phyloP scores from a whole-genome alignment of 2,329 filamentous ascomycete species.

The Clarireedia monteithiana region DNA sequence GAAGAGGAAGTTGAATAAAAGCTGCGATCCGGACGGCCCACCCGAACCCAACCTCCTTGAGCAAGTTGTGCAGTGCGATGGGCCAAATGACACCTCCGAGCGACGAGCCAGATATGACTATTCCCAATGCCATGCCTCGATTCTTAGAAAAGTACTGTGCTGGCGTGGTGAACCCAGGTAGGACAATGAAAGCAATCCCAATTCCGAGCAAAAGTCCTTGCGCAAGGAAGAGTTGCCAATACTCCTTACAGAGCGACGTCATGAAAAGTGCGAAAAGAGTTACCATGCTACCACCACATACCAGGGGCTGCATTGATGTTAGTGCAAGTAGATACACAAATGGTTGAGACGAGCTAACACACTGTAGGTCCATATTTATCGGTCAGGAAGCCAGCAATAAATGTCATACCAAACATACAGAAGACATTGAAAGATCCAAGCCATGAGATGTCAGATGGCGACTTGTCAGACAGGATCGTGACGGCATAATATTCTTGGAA shows the following conservation, averaged over 20 bases:
- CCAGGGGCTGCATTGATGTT: background rate
- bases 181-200: constrained; percentile 20
- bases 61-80: constrained; percentile 26
- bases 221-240: constrained; percentile 29
- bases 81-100: constrained; percentile 31
- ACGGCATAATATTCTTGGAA: constrained; percentile 29
- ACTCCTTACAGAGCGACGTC: constrained; percentile 26
- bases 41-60: constrained; percentile 26
- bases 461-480: constrained; percentile 17
- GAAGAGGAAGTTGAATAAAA: constrained; percentile 20
- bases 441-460: constrained; percentile 29
- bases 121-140: constrained; percentile 20
- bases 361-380: constrained; percentile 28
- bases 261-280: constrained; percentile 12
- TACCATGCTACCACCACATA: constrained; percentile 10
- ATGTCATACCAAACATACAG: constrained; percentile 18
- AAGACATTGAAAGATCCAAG: constrained; percentile 30
- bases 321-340: background rate
- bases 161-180: constrained; percentile 17
- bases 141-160: constrained; percentile 12
- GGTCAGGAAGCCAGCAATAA: background rate
- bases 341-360: background rate
- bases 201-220: constrained; percentile 22
- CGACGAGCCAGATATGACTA: constrained; percentile 26
- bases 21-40: constrained; percentile 19